Evolutionary conservation across 805 yeast species (phyloP).

Genomic region (Yarrowia sp.): DNA sequence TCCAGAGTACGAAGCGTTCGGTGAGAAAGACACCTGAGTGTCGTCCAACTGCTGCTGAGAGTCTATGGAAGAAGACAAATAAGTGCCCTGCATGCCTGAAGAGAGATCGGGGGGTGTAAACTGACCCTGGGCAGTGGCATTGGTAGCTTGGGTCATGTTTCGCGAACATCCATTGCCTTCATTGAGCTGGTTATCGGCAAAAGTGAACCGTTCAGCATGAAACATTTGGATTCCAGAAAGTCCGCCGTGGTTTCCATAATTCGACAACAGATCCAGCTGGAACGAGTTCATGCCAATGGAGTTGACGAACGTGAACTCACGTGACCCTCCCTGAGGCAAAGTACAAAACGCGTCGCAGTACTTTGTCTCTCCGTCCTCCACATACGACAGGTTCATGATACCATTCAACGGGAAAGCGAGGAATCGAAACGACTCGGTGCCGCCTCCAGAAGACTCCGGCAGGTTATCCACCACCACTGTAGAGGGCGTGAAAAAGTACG

Average conservation of each 20-base stretch:
- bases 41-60: constrained; percentile 37
- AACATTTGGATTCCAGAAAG: constrained; percentile 71
- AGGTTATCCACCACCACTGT: constrained; percentile 73
- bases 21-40: constrained; percentile 53
- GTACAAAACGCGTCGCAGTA: constrained; percentile 93
- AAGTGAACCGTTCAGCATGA: constrained; percentile 43
- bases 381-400: constrained; percentile 86
- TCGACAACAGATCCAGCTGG: constrained; percentile 60
- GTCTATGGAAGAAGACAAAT: constrained; percentile 36
- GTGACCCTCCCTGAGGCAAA: constrained; percentile 48
- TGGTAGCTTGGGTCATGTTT: neutral
- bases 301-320: constrained; percentile 81
- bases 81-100: constrained; percentile 30
- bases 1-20: constrained; percentile 72
- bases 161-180: constrained; percentile 17
- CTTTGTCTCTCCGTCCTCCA: constrained; percentile 60
- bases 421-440: constrained; percentile 61
- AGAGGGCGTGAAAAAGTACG: constrained; percentile 60
- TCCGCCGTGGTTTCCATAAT: constrained; percentile 68
- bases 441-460: constrained; percentile 46
- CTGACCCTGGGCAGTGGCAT: neutral
- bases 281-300: constrained; percentile 58
- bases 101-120: neutral
- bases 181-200: constrained; percentile 14
- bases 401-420: constrained; percentile 77